Base-by-base conservation (phyloP, 2,329 filamentous ascomycete genomes). In the Aureobasidium sp. region DNA sequence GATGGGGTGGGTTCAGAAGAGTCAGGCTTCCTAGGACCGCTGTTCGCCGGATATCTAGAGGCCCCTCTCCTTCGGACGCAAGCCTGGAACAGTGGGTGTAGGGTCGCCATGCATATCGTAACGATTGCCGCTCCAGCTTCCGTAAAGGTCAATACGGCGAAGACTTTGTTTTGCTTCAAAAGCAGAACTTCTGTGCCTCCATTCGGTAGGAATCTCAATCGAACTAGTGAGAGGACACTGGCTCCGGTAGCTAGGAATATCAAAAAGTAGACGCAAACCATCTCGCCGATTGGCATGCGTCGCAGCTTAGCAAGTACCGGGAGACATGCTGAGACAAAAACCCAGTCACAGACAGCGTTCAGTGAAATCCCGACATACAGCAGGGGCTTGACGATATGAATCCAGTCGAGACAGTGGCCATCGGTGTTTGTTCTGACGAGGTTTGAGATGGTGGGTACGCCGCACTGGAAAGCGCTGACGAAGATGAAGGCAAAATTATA, bases 111-210 rank as follows among this genome's bases (percentile, higher is more conserved):
- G 19, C 50, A 57, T n/a, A 60, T 53, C 9, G 61, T 59, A 38
- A 62, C 53, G n/a, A 62, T 57, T 10, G 57, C 50, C n/a, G 54
- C 40, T 1, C 61, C 61, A 13, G 45, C 57, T 23, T 62, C 61
- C 10, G 27, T 25, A 15, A 60, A 42, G 2, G 57, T 53, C 29
- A 51, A 40, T 1, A 57, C 45, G 7, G 61, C 54, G 53, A 40
- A 37, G 37, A 42, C 19, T 35, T 45, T 3, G 50, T 47, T 43
- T 19, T 57, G 31, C 23, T 43, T 46, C 29, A 62, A 33, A 38
- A 62, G 43, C 21, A 57, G 21, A 47, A 57, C 42, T 23, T 31
- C 19, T 40, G 27, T 21, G 6, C n/a, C 43, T 8, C 37, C 49
- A 23, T 19, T 50, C 6, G 43, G 54, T 15, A 62, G 21, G 27